Conservation (phyloP, 257 asterid genomes). For the Lycium barbarum region DNA sequence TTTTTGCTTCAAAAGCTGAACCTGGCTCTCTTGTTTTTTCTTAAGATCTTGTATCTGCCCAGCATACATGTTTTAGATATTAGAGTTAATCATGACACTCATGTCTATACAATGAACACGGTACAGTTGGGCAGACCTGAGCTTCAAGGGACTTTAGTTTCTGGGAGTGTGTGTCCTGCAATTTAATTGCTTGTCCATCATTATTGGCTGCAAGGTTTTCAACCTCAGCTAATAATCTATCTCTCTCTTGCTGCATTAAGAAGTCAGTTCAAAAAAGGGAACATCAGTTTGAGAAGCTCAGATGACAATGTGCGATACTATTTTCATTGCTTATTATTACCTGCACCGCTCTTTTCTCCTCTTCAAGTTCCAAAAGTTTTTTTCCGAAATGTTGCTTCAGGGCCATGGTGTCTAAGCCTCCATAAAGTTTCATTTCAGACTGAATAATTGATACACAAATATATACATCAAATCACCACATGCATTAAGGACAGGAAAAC, state of each 20-base stretch:
- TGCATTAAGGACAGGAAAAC: conserved; percentile 8
- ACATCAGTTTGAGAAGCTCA: conserved; percentile 31
- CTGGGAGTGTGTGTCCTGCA: conserved; percentile 87
- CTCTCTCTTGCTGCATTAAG: conserved; percentile 76
- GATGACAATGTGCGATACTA: conserved; percentile 8
- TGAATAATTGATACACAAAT: conserved; percentile 47
- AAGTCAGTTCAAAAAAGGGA: conserved; percentile 31
- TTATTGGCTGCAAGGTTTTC: conserved; percentile 90
- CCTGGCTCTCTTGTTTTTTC: conserved; percentile 97
- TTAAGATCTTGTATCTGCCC: conserved; percentile 94
- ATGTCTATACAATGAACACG: background rate
- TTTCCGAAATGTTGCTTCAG: conserved; percentile 97
- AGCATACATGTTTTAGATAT: conserved; percentile 4
- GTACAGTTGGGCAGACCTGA: conserved; percentile 74
- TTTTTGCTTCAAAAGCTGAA: conserved; percentile 90
- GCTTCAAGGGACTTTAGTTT: conserved; percentile 86
- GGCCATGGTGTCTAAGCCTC: conserved; percentile 83
- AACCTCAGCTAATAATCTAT: conserved; percentile 80
- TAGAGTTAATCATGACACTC: conserved; percentile 24
- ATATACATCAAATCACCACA: conserved; percentile 27
- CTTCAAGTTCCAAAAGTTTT: conserved; percentile 93
- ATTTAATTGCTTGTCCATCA: conserved; percentile 86
- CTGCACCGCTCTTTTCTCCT: conserved; percentile 92
- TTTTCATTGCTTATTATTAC: conserved; percentile 41
- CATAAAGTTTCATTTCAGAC: conserved; percentile 93